Base-by-base conservation (phyloP, 306 rosid species). In the Astragalus glycyphyllos region DNA sequence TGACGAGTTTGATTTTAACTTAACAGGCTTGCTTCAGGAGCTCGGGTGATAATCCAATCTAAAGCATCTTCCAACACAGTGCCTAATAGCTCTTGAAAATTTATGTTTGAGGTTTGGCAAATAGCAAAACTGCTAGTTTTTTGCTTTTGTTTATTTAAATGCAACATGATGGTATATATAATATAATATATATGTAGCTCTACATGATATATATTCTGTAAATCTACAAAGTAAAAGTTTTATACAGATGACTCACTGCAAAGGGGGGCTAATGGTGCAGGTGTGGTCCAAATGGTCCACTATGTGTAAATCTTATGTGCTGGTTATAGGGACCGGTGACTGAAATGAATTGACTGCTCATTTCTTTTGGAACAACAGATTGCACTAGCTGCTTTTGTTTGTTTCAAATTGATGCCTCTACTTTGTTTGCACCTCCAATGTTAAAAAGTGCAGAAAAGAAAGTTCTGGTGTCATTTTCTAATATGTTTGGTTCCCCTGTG, bases 21-120 rank as follows among this genome's bases (percentile, higher is more conserved):
- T 71, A 45, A 69, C 97, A 93, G 97, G 96, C 93, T 93, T 84
- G 87, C 98, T 85, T 93, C 98, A 8, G 97, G 98, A 86, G 97
- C 94, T 87, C 83, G 93, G 88, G 89, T 93, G 85, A 86, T 90
- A 85, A 88, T 93, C 74, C 88, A 87, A 73, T 84, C 96, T 37
- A 92, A 76, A 81, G 82, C 83, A 44, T 79, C 79, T 10, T 65
- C 73, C 6, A 65, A 78, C 45, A 46, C 59, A 42, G 68, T 67
- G n/a, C 66, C 68, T 50, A 77, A 76, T 72, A 79, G 56, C 78
- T 77, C 86, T 5, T 87, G 47, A 69, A 66, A 57, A 5, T 31
- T 2, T 6, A 48, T 42, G 46, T 57, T 51, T 11, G 48, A 49
- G 66, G 71, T 63, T 76, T 31, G 34, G 58, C 54, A 64, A 20